phyloP scores from a whole-genome alignment of 2,329 filamentous ascomycete species.

The Myrmaecium sp. region DNA sequence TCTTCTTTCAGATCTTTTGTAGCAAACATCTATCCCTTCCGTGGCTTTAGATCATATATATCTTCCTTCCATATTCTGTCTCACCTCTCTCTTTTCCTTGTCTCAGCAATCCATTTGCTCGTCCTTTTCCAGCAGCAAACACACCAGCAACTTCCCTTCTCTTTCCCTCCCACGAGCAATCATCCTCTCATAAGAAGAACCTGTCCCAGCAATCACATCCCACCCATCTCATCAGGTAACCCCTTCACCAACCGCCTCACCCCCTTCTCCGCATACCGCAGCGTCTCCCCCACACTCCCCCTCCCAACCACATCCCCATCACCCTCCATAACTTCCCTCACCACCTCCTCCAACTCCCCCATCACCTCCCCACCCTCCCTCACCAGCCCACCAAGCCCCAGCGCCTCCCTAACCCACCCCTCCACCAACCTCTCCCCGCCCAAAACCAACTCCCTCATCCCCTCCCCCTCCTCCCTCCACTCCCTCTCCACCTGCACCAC shows the following conservation, averaged over 20 bases:
- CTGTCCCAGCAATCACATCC: too few relatives aligned
- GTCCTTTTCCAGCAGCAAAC: too few relatives aligned
- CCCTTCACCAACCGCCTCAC: constrained; percentile 17
- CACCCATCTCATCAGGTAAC: constrained; percentile 10
- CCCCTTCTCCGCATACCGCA: constrained; percentile 15
- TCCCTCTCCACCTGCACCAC: constrained; percentile 2
- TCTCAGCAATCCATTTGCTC: too few relatives aligned
- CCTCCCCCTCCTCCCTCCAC: background rate
- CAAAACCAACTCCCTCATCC: background rate
- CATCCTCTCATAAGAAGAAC: too few relatives aligned
- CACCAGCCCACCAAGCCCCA: constrained; percentile 7
- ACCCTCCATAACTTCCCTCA: constrained; percentile 2
- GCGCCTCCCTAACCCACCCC: background rate
- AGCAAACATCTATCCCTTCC: too few relatives aligned
- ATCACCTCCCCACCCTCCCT: constrained; percentile 1
- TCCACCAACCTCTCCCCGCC: background rate
- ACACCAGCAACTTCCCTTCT: too few relatives aligned
- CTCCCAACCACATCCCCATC: constrained; percentile 5
- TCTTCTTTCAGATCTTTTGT: too few relatives aligned
- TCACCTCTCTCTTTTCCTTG: too few relatives aligned
- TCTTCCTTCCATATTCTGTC: too few relatives aligned
- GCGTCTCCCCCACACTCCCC: constrained; percentile 8
- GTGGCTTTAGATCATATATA: too few relatives aligned
- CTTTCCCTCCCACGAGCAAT: too few relatives aligned
- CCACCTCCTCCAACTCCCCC: constrained; percentile 5